Evolutionary conservation across 768 basidiomycete species (phyloP), one percentile per base, ranked within the genome.

Genomic region (Leccinum pellstonianum): DNA sequence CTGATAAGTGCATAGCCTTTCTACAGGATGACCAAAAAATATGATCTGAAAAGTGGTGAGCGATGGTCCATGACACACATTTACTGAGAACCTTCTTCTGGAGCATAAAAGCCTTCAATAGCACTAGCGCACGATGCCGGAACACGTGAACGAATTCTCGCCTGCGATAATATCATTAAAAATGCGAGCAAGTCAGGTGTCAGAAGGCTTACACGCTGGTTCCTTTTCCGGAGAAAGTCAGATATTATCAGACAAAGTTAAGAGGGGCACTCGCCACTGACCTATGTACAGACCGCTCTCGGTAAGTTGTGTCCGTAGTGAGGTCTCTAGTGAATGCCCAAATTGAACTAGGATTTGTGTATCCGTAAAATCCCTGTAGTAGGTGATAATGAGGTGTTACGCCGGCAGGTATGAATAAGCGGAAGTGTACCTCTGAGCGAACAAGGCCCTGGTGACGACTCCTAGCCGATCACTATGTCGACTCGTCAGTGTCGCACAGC

Each of bases 201-300:
- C 25, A n/a, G 17, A 47, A 52, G 5, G 67, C 83, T 60, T 71
- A 90, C 86, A 90, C 70, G 70, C 83, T 90, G 29, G 88, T 91
- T 21, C 88, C 88, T 90, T 62, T 43, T 62, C n/a, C 8, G 55
- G n/a, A 5, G 52, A 17, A 43, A 64, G 55, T 57, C 46, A 74
- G 55, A 9, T 23, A 46, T 54, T 12, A 25, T 55, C 41, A 35
- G 52, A 25, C 25, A 23, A 23, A 50, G 21, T 6, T 21, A 31
- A 25, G 17, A 41, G 7, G 8, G 12, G 11, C 8, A 46, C 14
- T 33, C n/a, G 35, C 19, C 51, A 73, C 85, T 60, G 68, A 90
- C 96, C 97, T 86, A 99, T 99, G 72, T 97, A 96, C 35, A 99
- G 79, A 37, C 88, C 92, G 61, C 91, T 93, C 67, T 97, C 95